Conservation (phyloP, 768 basidiomycete species). For the Pholiota conissans region DNA sequence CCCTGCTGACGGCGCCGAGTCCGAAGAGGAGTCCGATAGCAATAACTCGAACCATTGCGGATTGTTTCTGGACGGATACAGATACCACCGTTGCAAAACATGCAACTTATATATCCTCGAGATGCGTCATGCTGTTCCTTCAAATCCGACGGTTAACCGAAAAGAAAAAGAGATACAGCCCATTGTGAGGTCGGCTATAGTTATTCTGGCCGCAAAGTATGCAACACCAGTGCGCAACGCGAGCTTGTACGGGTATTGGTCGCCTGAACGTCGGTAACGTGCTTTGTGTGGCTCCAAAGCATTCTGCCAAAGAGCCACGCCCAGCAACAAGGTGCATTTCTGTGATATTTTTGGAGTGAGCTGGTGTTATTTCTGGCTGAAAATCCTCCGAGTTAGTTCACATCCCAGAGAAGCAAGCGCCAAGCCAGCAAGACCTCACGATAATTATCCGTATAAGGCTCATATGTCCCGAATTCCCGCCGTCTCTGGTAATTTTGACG, state of each 20-base stretch:
- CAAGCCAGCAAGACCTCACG: background rate
- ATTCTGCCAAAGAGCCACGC: background rate
- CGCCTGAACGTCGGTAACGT: constrained; percentile 30
- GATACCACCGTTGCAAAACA: background rate
- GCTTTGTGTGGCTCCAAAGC: background rate
- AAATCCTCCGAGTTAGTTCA: background rate
- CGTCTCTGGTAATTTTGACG: too few species aligned
- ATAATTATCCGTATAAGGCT: constrained; percentile 5
- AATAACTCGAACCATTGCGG: constrained; percentile 8
- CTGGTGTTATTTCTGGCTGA: background rate
- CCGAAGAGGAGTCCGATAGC: too few species aligned
- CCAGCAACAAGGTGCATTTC: background rate
- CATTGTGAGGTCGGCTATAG: background rate
- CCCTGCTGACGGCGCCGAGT: too few species aligned
- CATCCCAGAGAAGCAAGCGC: background rate
- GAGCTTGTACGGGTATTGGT: constrained; percentile 23
- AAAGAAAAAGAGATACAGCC: constrained; percentile 1
- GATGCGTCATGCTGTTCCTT: background rate
- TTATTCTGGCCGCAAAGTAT: background rate
- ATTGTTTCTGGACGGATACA: background rate
- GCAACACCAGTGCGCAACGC: background rate
- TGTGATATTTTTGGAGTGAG: constrained; percentile 1
- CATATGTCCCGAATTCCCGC: background rate
- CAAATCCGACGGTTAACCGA: constrained; percentile 13
- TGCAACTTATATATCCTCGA: background rate